Evolutionary conservation across 805 yeast species (phyloP).

Genomic region (Saccharomyces cerevisiae): DNA sequence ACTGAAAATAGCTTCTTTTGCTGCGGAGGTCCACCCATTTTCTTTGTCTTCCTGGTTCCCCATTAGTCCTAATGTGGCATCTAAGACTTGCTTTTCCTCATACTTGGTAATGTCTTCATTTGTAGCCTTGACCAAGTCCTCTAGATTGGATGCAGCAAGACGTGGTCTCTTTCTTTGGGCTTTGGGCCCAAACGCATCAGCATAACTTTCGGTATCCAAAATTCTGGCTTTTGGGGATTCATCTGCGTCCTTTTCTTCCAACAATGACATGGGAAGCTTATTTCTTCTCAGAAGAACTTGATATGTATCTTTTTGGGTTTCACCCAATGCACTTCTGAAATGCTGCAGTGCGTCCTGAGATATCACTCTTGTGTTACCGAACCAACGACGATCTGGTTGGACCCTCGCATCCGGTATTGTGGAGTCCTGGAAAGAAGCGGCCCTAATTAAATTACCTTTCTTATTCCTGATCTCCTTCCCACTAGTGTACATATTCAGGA

Average conservation of each 20-base stretch:
- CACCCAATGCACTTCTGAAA: conserved; percentile 90
- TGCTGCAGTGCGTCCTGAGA: conserved; percentile 94
- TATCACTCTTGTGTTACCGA: conserved; percentile 93
- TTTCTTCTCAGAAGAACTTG: conserved; percentile 83
- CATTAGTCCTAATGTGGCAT: conserved; percentile 72
- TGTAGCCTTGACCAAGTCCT: conserved; percentile 61
- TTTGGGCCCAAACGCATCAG: conserved; percentile 85
- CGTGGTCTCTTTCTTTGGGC: conserved; percentile 89
- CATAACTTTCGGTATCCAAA: conserved; percentile 80
- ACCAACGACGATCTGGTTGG: conserved; percentile 95
- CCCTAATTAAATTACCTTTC: conserved; percentile 76
- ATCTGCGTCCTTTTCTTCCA: conserved; percentile 75
- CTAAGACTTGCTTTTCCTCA: conserved; percentile 70
- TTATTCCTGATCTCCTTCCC: conserved; percentile 85
- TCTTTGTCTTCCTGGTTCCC: conserved; percentile 50
- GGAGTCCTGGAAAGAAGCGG: conserved; percentile 81
- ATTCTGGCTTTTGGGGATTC: conserved; percentile 74
- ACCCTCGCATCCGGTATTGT: conserved; percentile 87
- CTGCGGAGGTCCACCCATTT: conserved; percentile 82
- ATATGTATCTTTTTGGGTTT: conserved; percentile 69
- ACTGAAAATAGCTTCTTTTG: conserved; percentile 90
- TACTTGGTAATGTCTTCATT: conserved; percentile 48
- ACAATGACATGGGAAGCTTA: conserved; percentile 88
- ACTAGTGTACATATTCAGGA: conserved; percentile 83
- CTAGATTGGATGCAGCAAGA: conserved; percentile 65